Evolutionary conservation across 2,329 filamentous ascomycete species (phyloP).

Genomic region (Ophiostoma quercus): DNA sequence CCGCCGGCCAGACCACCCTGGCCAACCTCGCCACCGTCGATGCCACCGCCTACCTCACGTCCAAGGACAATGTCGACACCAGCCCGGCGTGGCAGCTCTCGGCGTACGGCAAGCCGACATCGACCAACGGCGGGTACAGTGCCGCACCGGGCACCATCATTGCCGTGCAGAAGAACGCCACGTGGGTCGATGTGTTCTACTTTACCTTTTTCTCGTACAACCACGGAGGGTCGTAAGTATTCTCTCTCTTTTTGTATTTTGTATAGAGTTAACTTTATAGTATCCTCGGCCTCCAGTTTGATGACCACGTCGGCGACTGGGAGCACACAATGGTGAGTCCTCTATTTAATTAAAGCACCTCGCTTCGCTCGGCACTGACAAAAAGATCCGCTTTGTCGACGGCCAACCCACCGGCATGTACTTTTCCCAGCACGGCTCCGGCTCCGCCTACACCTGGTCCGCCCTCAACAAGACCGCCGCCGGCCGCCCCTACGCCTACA

Average conservation of each 20-base stretch:
- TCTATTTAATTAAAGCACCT: neutral
- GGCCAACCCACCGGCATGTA: slow-evolving; percentile 28
- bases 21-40: slow-evolving; percentile 24
- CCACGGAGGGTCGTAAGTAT: slow-evolving; percentile 25
- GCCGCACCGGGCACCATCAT: slow-evolving; percentile 28
- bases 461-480: slow-evolving; percentile 23
- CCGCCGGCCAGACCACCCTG: slow-evolving; percentile 26
- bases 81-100: slow-evolving; percentile 26
- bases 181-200: slow-evolving; percentile 28
- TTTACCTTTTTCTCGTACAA: slow-evolving; percentile 30
- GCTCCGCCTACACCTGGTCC: slow-evolving; percentile 30
- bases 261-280: slow-evolving; percentile 6
- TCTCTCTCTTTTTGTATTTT: neutral
- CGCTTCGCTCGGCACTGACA: neutral
- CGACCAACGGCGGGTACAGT: slow-evolving; percentile 24
- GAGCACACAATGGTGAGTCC: slow-evolving; percentile 29
- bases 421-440: slow-evolving; percentile 29
- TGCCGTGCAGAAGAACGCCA: slow-evolving; percentile 28
- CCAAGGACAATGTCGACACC: slow-evolving; percentile 23
- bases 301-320: slow-evolving; percentile 31
- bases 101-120: slow-evolving; percentile 25
- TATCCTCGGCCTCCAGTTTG: slow-evolving; percentile 28
- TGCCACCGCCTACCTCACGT: slow-evolving; percentile 26
- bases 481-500: slow-evolving; percentile 27
- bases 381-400: slow-evolving; percentile 29